Percentiles rank a stretch among this genome's conserved stretches.
Evolutionary conservation across 192 early-diverging fungal genomes (phyloP).

Genomic region (Cetraspora pellucida): DNA sequence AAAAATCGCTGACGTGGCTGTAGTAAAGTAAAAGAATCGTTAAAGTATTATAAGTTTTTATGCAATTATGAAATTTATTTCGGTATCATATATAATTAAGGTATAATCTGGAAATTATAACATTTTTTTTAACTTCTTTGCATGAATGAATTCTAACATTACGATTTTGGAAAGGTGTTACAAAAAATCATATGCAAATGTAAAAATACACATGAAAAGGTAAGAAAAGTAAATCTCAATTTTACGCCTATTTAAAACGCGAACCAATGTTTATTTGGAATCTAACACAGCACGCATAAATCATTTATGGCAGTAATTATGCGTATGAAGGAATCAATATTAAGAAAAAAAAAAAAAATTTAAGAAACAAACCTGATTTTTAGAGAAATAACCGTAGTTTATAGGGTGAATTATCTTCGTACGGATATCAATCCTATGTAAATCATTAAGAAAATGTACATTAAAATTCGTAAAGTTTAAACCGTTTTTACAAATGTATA

Average conservation of each 20-base stretch:
- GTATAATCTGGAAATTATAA: too few relatives aligned
- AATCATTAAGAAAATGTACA: neutral
- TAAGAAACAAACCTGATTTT: conserved; percentile 30
- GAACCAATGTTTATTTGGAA: too few relatives aligned
- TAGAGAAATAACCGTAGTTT: conserved; percentile 52
- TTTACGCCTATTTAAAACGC: too few relatives aligned
- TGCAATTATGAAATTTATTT: neutral
- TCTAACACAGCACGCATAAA: too few relatives aligned
- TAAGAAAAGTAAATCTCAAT: too few relatives aligned
- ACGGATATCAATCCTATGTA: conserved; percentile 38
- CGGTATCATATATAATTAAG: too few relatives aligned
- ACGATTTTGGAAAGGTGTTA: too few relatives aligned
- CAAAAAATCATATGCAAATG: too few relatives aligned
- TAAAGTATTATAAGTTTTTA: neutral
- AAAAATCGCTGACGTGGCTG: conserved; percentile 62
- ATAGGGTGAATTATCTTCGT: conserved; percentile 62
- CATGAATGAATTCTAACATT: too few relatives aligned
- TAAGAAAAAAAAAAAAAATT: conserved; percentile 10
- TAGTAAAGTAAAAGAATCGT: conserved; percentile 26
- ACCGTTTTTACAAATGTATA: neutral
- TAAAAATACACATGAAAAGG: too few relatives aligned
- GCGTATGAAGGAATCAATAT: neutral
- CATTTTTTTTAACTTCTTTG: too few relatives aligned
- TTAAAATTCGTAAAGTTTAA: neutral
- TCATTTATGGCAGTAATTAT: too few relatives aligned